A percentile compares a stretch with the other conserved stretches of the same genome.
These are phyloP conservation scores for Gyrodon lividus DNA, from an alignment of 768 basidiomycete genomes.

Conservation along the genomic window DNA sequence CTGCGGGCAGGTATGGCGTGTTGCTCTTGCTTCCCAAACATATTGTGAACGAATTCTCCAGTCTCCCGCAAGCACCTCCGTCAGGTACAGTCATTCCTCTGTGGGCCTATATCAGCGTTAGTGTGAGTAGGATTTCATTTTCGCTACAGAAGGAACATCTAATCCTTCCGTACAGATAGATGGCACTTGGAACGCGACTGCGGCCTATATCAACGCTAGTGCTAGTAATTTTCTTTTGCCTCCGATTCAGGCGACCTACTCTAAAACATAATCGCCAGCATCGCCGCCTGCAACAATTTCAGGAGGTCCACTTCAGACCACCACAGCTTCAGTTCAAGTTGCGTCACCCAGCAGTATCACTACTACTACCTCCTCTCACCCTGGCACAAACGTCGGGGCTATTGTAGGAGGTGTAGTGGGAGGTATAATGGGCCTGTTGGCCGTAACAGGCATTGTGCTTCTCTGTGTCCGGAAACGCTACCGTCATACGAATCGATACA, in stretches of 20 bases:
- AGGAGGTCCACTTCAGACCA: not conserved
- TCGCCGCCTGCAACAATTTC: not conserved
- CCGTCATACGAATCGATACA: slow-evolving; percentile 24
- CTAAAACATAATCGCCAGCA: not conserved
- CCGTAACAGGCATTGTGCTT: slow-evolving; percentile 6
- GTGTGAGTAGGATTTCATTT: not conserved
- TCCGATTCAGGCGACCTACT: not conserved
- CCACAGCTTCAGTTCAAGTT: not conserved
- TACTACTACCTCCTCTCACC: not conserved
- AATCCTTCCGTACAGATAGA: not conserved
- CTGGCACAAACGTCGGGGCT: slow-evolving; percentile 7
- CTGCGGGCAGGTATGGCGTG: not conserved
- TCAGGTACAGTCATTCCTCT: slow-evolving; percentile 20
- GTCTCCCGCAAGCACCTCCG: slow-evolving; percentile 25
- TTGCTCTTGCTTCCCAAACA: not conserved
- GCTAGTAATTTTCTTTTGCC: not conserved
- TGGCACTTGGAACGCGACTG: slow-evolving; percentile 2
- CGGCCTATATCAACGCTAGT: not conserved
- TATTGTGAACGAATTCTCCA: not conserved
- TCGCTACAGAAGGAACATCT: not conserved
- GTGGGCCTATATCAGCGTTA: slow-evolving; percentile 26
- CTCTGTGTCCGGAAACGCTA: slow-evolving; percentile 25
- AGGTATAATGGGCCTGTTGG: slow-evolving; percentile 9
- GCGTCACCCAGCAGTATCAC: not conserved
- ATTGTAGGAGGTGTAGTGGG: slow-evolving; percentile 23